Conservation (phyloP, 2,329 filamentous ascomycete genomes). For the Hypoxylon sp. region DNA sequence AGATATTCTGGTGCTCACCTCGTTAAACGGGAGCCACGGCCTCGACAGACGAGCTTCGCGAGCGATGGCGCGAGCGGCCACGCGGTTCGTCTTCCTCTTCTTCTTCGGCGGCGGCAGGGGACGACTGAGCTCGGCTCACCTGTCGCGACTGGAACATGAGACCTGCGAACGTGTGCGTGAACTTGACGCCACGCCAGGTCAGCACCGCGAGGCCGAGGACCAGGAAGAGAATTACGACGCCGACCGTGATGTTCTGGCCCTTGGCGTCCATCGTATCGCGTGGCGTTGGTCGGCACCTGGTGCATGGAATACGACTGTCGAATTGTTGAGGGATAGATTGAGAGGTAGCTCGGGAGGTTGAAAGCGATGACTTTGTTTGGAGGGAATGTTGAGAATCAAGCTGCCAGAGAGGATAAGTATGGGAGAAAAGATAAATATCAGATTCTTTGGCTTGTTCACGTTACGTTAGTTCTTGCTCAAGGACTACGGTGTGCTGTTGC, state of each 20-base stretch:
- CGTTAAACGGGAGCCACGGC: not conserved
- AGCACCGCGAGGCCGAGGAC: slow-evolving; percentile 31
- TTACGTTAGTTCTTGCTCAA: not conserved
- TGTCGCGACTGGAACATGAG: slow-evolving; percentile 36
- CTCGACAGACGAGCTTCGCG: not conserved
- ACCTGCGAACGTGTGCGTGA: slow-evolving; percentile 38
- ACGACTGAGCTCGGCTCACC: slow-evolving; percentile 5
- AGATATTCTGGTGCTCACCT: not conserved
- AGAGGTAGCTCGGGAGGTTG: no score
- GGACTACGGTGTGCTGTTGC: not conserved
- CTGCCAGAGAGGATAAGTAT: not conserved
- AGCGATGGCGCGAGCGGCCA: not conserved
- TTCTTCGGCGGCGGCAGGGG: not conserved
- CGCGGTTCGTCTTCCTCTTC: no score
- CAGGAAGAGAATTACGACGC: slow-evolving; percentile 43
- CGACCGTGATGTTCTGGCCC: slow-evolving; percentile 40
- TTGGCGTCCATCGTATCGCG: slow-evolving; percentile 11
- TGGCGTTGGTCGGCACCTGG: no score
- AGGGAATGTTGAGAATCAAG: not conserved
- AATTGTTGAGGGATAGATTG: no score
- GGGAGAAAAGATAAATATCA: not conserved
- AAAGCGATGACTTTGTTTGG: no score
- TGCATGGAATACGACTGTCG: no score
- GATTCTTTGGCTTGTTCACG: not conserved
- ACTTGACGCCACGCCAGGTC: slow-evolving; percentile 36